Base-by-base conservation (phyloP, 2,329 filamentous ascomycete genomes). In the Epichloe sibirici region DNA sequence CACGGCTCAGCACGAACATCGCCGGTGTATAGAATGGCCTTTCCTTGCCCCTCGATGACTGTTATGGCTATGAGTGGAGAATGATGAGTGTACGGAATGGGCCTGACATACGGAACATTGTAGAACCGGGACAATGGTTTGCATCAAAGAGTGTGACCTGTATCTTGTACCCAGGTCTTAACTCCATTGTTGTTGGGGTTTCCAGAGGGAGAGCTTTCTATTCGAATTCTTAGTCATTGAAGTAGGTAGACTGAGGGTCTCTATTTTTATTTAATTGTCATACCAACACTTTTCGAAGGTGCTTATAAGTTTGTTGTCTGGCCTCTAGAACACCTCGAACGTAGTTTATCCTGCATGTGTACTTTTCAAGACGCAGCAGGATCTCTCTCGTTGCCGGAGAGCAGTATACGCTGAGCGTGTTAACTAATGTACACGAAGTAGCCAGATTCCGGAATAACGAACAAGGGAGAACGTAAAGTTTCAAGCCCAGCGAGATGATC, bases 111-210 rank as follows among this genome's bases (percentile, higher is more conserved):
- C 78, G 72, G 63, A 96, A 96, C 89, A 95, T 95, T 17, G 93
- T 88, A 17, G 89, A 83, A 0, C 91, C 90, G 0, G 85, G 78
- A 61, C 91, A 97, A 64, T 96, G 91, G 60, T 97, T 96, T 1
- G 91, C 90, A 70, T 95, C 86, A 49, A 96, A 79, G 0, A 96
- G 73, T 0, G 90, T 96, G 17, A 95, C 88, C 46, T 83, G 81
- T 25, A 96, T 81, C n/a, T 69, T 71, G 46, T 78, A 76, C 1
- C 79, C 79, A 0, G 84, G 87, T 1, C 74, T 75, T 3, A 96
- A 74, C 61, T 95, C 88, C 46, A 97, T 79, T 4, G 71, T 68
- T 0, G 84, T 90, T 0, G 89, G 88, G 0, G 88, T 89, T 48
- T 93, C 84, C 8, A 95, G 69, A 0, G 90, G 90, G 35, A 97